These are phyloP conservation scores for Punica granatum DNA, from an alignment of 345 rosid species.

Conservation along the genomic window DNA sequence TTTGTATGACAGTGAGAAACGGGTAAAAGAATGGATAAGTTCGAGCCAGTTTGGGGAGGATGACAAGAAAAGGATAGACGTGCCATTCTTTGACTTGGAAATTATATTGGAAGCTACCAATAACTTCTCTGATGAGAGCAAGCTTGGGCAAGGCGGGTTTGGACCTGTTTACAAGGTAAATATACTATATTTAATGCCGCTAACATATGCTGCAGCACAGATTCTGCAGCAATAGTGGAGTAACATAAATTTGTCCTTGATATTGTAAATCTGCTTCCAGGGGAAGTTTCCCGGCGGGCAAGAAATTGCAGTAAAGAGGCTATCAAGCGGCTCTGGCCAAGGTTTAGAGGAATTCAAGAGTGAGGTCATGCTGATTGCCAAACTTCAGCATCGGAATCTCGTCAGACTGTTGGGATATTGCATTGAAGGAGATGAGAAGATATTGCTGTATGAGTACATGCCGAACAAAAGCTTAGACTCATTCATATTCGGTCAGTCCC, in stretches of 20 bases:
- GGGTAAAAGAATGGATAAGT: slow-evolving; percentile 24
- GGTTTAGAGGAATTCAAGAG: slow-evolving; percentile 55
- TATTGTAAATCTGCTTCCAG: slow-evolving; percentile 13
- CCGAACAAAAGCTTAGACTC: slow-evolving; percentile 54
- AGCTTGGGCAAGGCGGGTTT: slow-evolving; percentile 53
- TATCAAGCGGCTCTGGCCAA: slow-evolving; percentile 45
- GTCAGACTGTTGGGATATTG: slow-evolving; percentile 53
- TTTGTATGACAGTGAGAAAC: slow-evolving; percentile 22
- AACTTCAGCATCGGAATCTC: slow-evolving; percentile 51
- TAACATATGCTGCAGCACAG: neutral
- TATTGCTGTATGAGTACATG: slow-evolving; percentile 54
- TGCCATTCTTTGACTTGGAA: slow-evolving; percentile 33
- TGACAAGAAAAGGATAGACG: slow-evolving; percentile 32
- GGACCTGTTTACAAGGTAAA: slow-evolving; percentile 60
- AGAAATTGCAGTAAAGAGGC: slow-evolving; percentile 59
- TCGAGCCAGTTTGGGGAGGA: slow-evolving; percentile 20
- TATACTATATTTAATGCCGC: too few relatives aligned
- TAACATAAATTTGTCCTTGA: too few relatives aligned
- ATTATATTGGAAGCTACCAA: slow-evolving; percentile 38
- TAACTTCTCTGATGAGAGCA: slow-evolving; percentile 36
- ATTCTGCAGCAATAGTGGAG: neutral
- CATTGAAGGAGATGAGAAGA: slow-evolving; percentile 31
- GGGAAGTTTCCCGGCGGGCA: slow-evolving; percentile 37
- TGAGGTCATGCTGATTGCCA: slow-evolving; percentile 45
- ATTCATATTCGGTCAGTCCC: slow-evolving; percentile 42